Conservation (phyloP, 2,329 filamentous ascomycete genomes). For the Immersiporthe knoxdaviesiana region DNA sequence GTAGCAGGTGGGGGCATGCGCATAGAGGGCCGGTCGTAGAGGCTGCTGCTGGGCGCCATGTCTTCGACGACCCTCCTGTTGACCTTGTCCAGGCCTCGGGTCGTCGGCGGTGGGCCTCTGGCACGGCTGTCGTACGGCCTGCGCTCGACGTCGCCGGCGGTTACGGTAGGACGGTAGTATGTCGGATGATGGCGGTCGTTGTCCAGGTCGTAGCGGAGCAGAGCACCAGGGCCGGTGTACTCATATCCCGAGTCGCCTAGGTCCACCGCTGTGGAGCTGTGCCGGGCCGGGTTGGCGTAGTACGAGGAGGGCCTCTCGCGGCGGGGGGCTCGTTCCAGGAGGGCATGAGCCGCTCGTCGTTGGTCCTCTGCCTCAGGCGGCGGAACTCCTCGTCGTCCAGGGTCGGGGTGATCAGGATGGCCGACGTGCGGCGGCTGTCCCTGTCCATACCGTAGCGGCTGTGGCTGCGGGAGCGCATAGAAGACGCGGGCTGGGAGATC, state of each 20-base stretch:
- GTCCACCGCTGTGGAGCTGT: constrained; percentile 49
- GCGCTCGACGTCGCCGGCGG: constrained; percentile 51
- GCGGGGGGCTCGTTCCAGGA: constrained; percentile 49
- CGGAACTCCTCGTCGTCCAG: constrained; percentile 56
- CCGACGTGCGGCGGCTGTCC: constrained; percentile 18
- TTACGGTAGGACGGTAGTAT: constrained; percentile 60
- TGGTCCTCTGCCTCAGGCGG: constrained; percentile 52
- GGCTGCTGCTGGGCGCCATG: constrained; percentile 40
- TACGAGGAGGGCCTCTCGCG: constrained; percentile 49
- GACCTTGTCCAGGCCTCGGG: constrained; percentile 72
- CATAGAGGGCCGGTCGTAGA: constrained; percentile 51
- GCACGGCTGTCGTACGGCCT: constrained; percentile 44
- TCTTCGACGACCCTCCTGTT: constrained; percentile 46
- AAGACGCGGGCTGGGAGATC: constrained; percentile 58
- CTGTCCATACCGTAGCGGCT: constrained; percentile 27
- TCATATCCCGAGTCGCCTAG: constrained; percentile 65
- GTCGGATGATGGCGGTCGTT: constrained; percentile 53
- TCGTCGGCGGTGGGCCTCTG: constrained; percentile 67
- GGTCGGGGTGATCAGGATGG: constrained; percentile 49
- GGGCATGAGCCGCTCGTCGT: constrained; percentile 47
- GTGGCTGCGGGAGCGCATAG: constrained; percentile 55
- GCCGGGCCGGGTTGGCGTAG: constrained; percentile 50
- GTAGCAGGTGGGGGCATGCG: constrained; percentile 54
- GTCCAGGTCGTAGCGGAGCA: constrained; percentile 65
- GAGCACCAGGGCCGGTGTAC: constrained; percentile 65